Base-by-base conservation (phyloP, 1,139 yeast species). In the Suhomyces ambrosiae region DNA sequence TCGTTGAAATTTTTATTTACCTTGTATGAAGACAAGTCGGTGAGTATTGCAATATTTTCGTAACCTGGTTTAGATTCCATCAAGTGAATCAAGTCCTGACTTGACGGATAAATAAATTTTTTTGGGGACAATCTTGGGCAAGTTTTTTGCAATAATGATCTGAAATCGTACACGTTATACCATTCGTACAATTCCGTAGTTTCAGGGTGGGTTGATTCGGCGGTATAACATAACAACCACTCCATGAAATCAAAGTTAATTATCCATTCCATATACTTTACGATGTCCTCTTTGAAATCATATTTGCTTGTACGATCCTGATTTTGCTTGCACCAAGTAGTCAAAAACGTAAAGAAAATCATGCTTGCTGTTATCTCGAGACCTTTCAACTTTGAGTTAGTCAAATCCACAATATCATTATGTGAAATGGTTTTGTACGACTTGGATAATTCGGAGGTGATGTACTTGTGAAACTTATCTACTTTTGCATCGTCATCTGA, bases 241-340 rank as follows among this genome's bases (percentile, higher is more conserved):
- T 92, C 98, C 48, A 90, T 64, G 0, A 89, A 95, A 19, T 97
- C 97, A 45, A 63, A 66, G 46, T 64, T 65, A 14, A 71, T 62
- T 32, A 64, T 58, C 53, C 60, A 59, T 37, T 70, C 75, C 35
- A 70, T 58, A 41, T 67, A 65, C 29, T 55, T 58, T 28, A 71
- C 48, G 23, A 71, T 66, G 38, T 68, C 51, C 60, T 63, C 50
- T 74, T 83, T 41, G 71, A 81, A 50, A 68, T 76, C 53, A 53
- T 60, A 50, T 60, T 69, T 76, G 74, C 76, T 38, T 77, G 83
- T 44, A 61, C 76, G 79, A 45, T 52, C 43, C 24, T 46, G 60
- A 53, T 36, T 68, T 63, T 46, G 56, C 50, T 84, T 83, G 54
- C 92, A 85, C 86, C 92, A 80, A 8, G 81, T 77, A 37, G 82